A percentile compares a stretch with the other conserved stretches of the same genome.
Evolutionary conservation across 257 asterid genomes (phyloP).

Genomic region (Osmanthus fragrans): DNA sequence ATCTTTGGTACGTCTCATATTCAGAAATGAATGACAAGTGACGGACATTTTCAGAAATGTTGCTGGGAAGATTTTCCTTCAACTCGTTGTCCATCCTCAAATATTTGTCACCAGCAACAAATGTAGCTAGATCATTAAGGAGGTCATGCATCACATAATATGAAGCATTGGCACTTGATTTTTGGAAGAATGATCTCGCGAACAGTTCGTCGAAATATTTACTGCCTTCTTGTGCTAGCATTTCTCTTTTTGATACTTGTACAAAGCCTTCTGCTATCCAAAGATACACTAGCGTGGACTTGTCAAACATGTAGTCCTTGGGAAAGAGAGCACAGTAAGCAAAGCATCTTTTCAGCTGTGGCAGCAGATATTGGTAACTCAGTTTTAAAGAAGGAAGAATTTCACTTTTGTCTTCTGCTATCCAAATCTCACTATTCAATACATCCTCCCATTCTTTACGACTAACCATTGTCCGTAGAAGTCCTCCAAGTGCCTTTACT

Average conservation of each 20-base stretch:
- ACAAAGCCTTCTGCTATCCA: conserved; percentile 30
- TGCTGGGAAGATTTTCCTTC: conserved; percentile 11
- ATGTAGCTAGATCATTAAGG: too few relatives aligned
- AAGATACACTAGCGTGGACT: neutral
- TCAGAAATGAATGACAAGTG: neutral
- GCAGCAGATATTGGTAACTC: conserved; percentile 32
- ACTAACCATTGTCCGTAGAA: conserved; percentile 10
- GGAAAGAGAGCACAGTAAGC: conserved; percentile 5
- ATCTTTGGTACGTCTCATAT: too few relatives aligned
- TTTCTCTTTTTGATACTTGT: neutral
- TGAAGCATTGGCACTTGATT: conserved; percentile 13
- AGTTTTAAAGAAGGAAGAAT: conserved; percentile 22
- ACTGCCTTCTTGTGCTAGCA: neutral
- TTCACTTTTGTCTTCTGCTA: neutral
- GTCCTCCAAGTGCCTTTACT: conserved; percentile 8
- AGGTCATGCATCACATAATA: neutral
- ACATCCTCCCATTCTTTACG: conserved; percentile 22
- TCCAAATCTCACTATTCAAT: conserved; percentile 27
- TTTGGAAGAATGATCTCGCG: neutral
- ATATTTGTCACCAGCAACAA: conserved; percentile 31
- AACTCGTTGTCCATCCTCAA: conserved; percentile 29
- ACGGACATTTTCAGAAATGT: neutral
- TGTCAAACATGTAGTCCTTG: conserved; percentile 10
- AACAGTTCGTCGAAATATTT: neutral
- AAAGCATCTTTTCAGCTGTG: conserved; percentile 24